Base-by-base conservation (phyloP, 495 filamentous ascomycete species). In the Neurospora sp. region DNA sequence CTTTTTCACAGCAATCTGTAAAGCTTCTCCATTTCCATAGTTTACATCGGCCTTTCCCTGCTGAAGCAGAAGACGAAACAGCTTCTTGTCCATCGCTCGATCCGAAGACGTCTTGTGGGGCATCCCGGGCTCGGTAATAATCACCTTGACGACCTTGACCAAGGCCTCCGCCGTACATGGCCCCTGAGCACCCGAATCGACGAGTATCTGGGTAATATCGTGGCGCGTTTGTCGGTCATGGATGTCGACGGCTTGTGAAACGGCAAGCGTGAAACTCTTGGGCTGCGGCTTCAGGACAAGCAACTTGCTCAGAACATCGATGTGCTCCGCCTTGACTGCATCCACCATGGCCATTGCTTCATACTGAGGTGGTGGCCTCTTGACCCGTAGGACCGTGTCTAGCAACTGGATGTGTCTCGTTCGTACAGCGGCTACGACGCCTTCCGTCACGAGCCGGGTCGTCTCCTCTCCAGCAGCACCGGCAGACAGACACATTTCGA, bases 31-130 rank as follows among this genome's bases (percentile, higher is more conserved):
- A 10, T 74, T 73, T 18, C 76, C 76, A 35, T 81, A 71, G 69
- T 85, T 78, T 7, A 85, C 76, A 69, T 85, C 83, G 18, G 83
- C 83, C n/a, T 77, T 80, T 4, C 83, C 83, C 22, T 85, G 75
- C 44, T 82, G 72, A 16, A 85, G 78, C 3, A 85, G 70, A 1
- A 79, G 76, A 59, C 75, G 76, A 8, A 84, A 77, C 1, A 85
- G 73, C 37, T 70, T 69, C 69, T 74, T 78, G 69, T 84, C 81
- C 40, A 75, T 74, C 14, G 71, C 69, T 18, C 48, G 72, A 14
- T 59, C 59, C 10, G 22, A 27, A 22, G 38, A 72, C 1, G 69
- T 69, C 31, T 70, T 71, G 44, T 72, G 69, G 9, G 59, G 69
- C 22, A 53, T 42, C 31, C 70, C 35, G 8, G 31, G 12, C 44